Percentiles rank a stretch among this genome's conserved stretches.
phyloP scores from a whole-genome alignment of 1,139 yeast species.

The Yamadazyma songkhlaensis region DNA sequence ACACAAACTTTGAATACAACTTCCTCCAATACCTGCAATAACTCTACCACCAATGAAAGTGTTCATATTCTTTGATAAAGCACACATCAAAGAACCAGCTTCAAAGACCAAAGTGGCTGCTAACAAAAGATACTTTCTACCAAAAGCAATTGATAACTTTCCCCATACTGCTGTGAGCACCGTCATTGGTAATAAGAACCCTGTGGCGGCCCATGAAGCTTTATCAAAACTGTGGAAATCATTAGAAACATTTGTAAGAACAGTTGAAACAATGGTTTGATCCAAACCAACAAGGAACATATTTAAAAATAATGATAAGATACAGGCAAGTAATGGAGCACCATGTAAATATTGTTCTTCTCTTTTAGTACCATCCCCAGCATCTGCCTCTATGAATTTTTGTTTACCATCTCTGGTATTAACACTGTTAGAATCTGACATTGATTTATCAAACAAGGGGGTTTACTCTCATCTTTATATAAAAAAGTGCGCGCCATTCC shows the following conservation, averaged over 20 bases:
- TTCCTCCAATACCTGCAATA: conserved; percentile 33
- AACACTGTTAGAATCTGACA: background rate
- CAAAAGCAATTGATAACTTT: conserved; percentile 43
- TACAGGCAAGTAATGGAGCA: conserved; percentile 22
- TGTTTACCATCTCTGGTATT: background rate
- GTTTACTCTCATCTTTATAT: too few species aligned
- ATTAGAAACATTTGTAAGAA: conserved; percentile 36
- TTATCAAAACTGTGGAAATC: conserved; percentile 45
- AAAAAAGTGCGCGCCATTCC: too few species aligned
- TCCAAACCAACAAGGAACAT: conserved; percentile 39
- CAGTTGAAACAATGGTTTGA: conserved; percentile 39
- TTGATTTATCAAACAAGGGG: background rate
- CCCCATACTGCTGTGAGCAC: conserved; percentile 40
- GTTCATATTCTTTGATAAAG: conserved; percentile 32
- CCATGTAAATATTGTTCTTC: conserved; percentile 40
- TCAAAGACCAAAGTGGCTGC: conserved; percentile 33
- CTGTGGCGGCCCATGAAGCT: conserved; percentile 61
- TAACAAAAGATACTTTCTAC: conserved; percentile 40
- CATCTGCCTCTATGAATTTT: conserved; percentile 32
- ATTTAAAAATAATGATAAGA: conserved; percentile 26
- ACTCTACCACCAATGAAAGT: conserved; percentile 39
- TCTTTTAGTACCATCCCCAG: conserved; percentile 42
- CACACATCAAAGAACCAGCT: conserved; percentile 39
- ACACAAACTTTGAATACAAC: conserved; percentile 27
- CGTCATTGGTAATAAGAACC: conserved; percentile 47